Evolutionary conservation across 805 yeast genomes (phyloP), one percentile per base, ranked within the genome.

Genomic region (Suhomyces faveliae): DNA sequence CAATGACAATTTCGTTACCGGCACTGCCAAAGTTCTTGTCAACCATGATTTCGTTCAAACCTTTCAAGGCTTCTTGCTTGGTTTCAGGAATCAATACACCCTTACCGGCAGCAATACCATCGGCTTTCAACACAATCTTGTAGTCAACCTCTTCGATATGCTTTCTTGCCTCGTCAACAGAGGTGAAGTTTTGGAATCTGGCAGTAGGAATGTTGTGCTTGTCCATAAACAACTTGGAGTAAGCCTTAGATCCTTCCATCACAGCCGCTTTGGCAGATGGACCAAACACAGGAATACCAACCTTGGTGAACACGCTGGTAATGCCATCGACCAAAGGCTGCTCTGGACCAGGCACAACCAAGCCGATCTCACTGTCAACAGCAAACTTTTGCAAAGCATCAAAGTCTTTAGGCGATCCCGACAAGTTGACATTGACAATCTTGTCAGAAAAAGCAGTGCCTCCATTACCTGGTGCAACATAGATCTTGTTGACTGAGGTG

Each of bases 261-360:
- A 73, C 68, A 10, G 99, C 97, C 49, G 98, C 99, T 58, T 79
- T 78, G 19, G 79, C 85, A 33, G 87, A 79, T n/a, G 99, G 99
- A 12, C 99, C 99, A 73, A 94, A 94, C 13, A 91, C 97, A 22
- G 97, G 95, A 55, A 94, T 84, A 54, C 99, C 99, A 44, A 85
- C 86, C 49, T 80, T 81, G 52, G 80, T 72, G 76, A 94, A 90
- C 46, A 73, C 73, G 13, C 84, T 67, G 22, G 91, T 67, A 51
- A 94, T 83, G 44, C 99, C 99, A 61, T 94, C 97, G 25, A 95
- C 97, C 52, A 95, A 76, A 30, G 99, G 98, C 71, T 90, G 96
- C 70, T 94, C 99, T n/a, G 99, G 99, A 27, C 99, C 99, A 30
- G 99, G 98, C 39, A 94, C 76, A 4, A 89, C 98, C 48, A 94